A percentile compares a stretch with the other conserved stretches of the same genome.
Evolutionary conservation across 2,329 filamentous ascomycete genomes (phyloP).

Genomic region (Colletotrichum godetiae): DNA sequence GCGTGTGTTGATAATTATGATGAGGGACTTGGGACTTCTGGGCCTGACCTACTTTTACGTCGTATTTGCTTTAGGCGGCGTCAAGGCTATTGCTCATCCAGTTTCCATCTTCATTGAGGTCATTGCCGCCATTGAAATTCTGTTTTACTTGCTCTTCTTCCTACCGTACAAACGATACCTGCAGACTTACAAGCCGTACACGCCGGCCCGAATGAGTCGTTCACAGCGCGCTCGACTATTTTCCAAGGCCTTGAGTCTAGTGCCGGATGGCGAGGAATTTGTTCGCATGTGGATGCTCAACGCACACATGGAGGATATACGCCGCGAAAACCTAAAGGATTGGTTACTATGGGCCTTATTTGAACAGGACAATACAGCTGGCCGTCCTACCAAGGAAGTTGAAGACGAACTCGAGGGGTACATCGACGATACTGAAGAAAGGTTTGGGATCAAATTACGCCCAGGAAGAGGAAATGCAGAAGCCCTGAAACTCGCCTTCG

Average conservation of each 20-base stretch:
- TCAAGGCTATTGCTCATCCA: slow-evolving; percentile 37
- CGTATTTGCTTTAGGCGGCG: slow-evolving; percentile 36
- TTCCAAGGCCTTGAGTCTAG: slow-evolving; percentile 37
- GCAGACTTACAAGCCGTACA: slow-evolving; percentile 34
- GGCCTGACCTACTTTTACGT: slow-evolving; percentile 38
- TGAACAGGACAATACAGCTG: slow-evolving; percentile 49
- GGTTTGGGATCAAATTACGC: slow-evolving; percentile 60
- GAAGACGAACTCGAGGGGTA: slow-evolving; percentile 68
- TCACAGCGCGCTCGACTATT: slow-evolving; percentile 23
- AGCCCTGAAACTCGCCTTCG: slow-evolving; percentile 66
- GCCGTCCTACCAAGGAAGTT: slow-evolving; percentile 52
- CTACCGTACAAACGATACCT: slow-evolving; percentile 55
- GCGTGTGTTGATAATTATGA: slow-evolving; percentile 11
- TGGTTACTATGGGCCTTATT: slow-evolving; percentile 72
- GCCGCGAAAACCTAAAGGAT: slow-evolving; percentile 68
- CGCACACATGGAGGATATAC: slow-evolving; percentile 62
- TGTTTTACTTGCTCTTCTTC: slow-evolving; percentile 57
- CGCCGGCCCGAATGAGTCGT: slow-evolving; percentile 6
- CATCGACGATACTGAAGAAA: slow-evolving; percentile 60
- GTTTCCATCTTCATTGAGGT: slow-evolving; percentile 40
- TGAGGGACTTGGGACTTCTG: slow-evolving; percentile 30
- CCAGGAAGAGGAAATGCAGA: slow-evolving; percentile 63
- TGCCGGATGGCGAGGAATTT: slow-evolving; percentile 64
- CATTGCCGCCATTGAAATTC: slow-evolving; percentile 48
- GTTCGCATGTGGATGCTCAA: slow-evolving; percentile 69